A percentile compares a stretch with the other conserved stretches of the same genome.
Conservation (phyloP, 2,329 filamentous ascomycete genomes). For the Aspergillus pseudonomiae region DNA sequence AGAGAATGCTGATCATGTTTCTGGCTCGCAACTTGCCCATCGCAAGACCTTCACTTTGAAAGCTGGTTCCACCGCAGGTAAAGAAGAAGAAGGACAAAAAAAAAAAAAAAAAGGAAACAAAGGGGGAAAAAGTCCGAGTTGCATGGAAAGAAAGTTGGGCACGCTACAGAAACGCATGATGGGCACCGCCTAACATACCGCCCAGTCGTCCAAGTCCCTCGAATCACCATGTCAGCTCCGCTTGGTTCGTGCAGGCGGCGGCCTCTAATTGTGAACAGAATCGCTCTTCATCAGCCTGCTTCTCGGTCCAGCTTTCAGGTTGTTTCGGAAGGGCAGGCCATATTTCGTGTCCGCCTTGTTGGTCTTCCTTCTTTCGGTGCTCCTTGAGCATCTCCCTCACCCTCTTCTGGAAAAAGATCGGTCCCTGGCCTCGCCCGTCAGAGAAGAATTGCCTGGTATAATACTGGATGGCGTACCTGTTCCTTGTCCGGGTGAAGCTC, state of each 20-base stretch:
- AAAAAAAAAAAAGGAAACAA: too few species aligned
- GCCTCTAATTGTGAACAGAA: background rate
- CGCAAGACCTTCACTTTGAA: too few species aligned
- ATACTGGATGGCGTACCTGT: slow-evolving; percentile 39
- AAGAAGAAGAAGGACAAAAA: too few species aligned
- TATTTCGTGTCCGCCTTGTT: slow-evolving; percentile 50
- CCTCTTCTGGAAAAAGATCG: slow-evolving; percentile 57
- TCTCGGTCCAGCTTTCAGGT: background rate
- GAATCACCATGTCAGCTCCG: background rate
- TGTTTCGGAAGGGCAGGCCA: slow-evolving; percentile 48
- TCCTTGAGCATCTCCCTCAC: slow-evolving; percentile 52
- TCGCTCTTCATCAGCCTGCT: background rate
- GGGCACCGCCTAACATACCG: too few species aligned
- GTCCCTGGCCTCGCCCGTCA: slow-evolving; percentile 25
- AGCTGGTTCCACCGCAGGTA: too few species aligned
- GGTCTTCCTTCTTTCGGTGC: slow-evolving; percentile 46
- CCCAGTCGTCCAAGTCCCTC: too few species aligned
- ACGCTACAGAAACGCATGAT: too few species aligned
- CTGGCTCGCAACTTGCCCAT: too few species aligned
- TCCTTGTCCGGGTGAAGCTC: slow-evolving; percentile 64
- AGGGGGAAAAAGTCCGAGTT: too few species aligned
- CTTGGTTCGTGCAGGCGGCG: background rate
- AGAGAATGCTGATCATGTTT: too few species aligned
- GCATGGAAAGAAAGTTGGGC: too few species aligned
- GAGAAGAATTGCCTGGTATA: background rate